Base-by-base conservation (phyloP, 176 grass and related monocot species). In the Rhynchospora breviuscula region DNA sequence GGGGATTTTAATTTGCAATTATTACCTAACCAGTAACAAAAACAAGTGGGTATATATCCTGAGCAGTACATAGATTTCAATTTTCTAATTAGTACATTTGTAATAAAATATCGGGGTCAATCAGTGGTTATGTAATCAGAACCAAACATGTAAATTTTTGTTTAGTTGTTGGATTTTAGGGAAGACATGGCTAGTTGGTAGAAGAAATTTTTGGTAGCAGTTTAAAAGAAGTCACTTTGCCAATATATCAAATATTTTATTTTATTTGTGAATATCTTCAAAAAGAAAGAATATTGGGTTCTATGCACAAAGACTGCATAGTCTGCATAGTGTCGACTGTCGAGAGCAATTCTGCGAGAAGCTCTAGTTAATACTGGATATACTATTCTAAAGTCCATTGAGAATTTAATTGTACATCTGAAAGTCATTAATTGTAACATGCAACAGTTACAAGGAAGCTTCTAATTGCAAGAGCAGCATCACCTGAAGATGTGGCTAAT, bases 391-490 rank as follows among this genome's bases (percentile, higher is more conserved):
- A 81, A 25, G 15, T 47, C 13, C 33, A 46, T 54, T 77, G 49
- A 45, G 1, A 6, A 49, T 69, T 87, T 89, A 57, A 44, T 87
- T 67, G 2, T 82, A 65, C 63, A 21, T 85, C 58, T 76, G 17
- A 54, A 31, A 56, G 13, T 7, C 35, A 40, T 40, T 40, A 40
- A 0, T 75, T 77, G 11, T 77, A 10, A 17, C 22, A 56, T n/a
- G 53, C 84, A 61, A 46, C 87, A 98, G 96, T 88, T 87, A 89
- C 91, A 63, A 85, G 91, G 66, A 65, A 86, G 76, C 89, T 98
- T 86, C 44, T 98, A 86, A 87, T 98, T 78, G 89, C 86, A 62
- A 95, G 96, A 93, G 88, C 93, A 81, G 86, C 82, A 19, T 98
- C 96, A 85, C 74, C 94, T 53, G 89, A 85, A 63, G 93, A 98